Percentiles rank a stretch among this genome's conserved stretches.
Evolutionary conservation across 2,329 filamentous ascomycete species (phyloP).

Genomic region (Paecilomyces variotii): DNA sequence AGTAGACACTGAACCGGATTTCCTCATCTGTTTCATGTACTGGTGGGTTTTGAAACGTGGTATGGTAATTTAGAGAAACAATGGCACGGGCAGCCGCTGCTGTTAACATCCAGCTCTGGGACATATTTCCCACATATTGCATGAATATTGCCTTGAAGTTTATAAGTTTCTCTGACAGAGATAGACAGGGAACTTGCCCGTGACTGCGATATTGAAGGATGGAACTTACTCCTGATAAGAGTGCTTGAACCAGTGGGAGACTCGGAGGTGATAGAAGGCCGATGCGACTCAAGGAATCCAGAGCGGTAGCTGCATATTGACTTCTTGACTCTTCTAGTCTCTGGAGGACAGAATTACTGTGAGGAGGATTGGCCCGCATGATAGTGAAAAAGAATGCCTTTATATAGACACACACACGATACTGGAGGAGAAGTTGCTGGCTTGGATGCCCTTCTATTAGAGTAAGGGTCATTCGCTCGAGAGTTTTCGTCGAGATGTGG

Average conservation of each 20-base stretch:
- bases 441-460: slow-evolving; percentile 7
- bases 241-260: slow-evolving; percentile 13
- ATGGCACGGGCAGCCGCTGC: slow-evolving; percentile 17
- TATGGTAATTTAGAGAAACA: slow-evolving; percentile 15
- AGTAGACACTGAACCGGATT: slow-evolving; percentile 13
- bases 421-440: slow-evolving; percentile 3
- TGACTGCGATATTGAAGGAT: no score
- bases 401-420: no score
- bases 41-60: no score
- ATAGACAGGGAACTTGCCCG: no score
- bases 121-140: slow-evolving; percentile 16
- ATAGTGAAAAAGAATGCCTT: no score
- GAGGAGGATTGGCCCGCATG: no score
- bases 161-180: no score
- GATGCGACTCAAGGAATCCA: slow-evolving; percentile 11
- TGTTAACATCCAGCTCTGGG: slow-evolving; percentile 17
- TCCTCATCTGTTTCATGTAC: slow-evolving; percentile 10
- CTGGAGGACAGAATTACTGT: not conserved
- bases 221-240: slow-evolving; percentile 18
- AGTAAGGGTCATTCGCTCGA: slow-evolving; percentile 12
- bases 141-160: slow-evolving; percentile 14
- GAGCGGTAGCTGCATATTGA: slow-evolving; percentile 11
- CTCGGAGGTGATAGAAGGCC: slow-evolving; percentile 12
- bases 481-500: slow-evolving; percentile 15
- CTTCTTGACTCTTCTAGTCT: slow-evolving; percentile 7